A percentile compares a stretch with the other conserved stretches of the same genome.
These are phyloP conservation scores for Aureobasidium lini DNA, from an alignment of 2,329 filamentous ascomycete genomes.

Conservation along the genomic window DNA sequence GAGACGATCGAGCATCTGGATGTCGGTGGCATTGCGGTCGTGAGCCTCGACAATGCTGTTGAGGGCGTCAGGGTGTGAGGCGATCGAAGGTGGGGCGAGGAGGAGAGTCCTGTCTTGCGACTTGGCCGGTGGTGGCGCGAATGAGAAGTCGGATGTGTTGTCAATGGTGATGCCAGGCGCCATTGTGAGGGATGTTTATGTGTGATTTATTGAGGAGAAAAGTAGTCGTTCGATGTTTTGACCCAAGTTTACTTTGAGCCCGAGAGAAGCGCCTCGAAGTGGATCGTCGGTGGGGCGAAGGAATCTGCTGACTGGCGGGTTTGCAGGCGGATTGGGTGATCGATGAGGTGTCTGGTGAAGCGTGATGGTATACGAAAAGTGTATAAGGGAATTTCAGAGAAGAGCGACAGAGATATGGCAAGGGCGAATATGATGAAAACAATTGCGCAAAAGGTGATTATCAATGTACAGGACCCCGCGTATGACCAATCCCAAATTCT, in stretches of 20 bases:
- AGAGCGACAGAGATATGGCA: background rate
- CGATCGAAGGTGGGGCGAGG: conserved; percentile 82
- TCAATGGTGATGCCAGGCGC: conserved; percentile 33
- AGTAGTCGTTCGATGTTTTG: background rate
- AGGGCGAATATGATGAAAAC: background rate
- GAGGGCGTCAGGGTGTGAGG: conserved; percentile 74
- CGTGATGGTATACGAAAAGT: background rate
- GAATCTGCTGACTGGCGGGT: background rate
- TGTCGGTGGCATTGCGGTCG: conserved; percentile 70
- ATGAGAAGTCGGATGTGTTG: conserved; percentile 29
- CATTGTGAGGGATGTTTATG: conserved; percentile 21
- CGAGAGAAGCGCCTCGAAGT: background rate
- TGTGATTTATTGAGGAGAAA: background rate
- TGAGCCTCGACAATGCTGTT: conserved; percentile 62
- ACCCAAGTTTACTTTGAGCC: background rate
- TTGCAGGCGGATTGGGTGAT: background rate
- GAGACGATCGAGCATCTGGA: conserved; percentile 97
- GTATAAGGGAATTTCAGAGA: background rate
- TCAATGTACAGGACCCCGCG: conserved; percentile 4
- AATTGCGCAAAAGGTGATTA: conserved; percentile 9
- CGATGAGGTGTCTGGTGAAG: background rate
- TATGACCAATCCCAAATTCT: background rate
- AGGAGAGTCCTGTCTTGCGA: conserved; percentile 60
- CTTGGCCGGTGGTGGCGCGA: conserved; percentile 22
- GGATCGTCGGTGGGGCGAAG: conserved; percentile 6